Evolutionary conservation across 2,329 filamentous ascomycete species (phyloP).

Genomic region (Fusarium aywerte): DNA sequence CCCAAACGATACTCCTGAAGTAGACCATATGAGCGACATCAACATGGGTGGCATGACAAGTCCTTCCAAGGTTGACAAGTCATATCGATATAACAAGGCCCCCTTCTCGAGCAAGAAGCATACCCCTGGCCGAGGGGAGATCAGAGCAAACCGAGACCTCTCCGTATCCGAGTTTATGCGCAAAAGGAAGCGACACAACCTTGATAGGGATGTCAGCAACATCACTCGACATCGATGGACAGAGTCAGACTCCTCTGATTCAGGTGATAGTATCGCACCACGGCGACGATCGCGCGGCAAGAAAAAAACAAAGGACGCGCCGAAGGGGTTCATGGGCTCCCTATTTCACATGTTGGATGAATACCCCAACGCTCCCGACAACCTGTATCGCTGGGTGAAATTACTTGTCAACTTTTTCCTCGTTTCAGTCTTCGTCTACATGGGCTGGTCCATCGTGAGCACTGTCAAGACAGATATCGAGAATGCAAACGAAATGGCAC

Average conservation of each 20-base stretch:
- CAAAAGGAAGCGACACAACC: slow-evolving; percentile 64
- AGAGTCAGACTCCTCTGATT: slow-evolving; percentile 61
- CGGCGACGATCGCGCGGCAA: slow-evolving; percentile 42
- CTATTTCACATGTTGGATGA: slow-evolving; percentile 65
- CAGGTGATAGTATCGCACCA: slow-evolving; percentile 52
- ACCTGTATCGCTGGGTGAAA: slow-evolving; percentile 69
- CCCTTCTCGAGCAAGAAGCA: slow-evolving; percentile 54
- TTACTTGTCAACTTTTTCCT: slow-evolving; percentile 72
- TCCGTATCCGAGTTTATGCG: slow-evolving; percentile 59
- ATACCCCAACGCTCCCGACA: slow-evolving; percentile 68
- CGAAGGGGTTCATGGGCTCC: slow-evolving; percentile 52
- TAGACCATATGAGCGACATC: slow-evolving; percentile 58
- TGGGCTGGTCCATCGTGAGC: slow-evolving; percentile 74
- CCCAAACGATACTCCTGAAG: slow-evolving; percentile 63
- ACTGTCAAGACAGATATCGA: slow-evolving; percentile 80
- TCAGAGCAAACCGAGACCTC: slow-evolving; percentile 59
- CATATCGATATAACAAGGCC: slow-evolving; percentile 57
- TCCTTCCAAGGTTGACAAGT: slow-evolving; percentile 59
- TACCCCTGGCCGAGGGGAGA: slow-evolving; percentile 71
- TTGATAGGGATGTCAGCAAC: slow-evolving; percentile 64
- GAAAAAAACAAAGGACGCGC: slow-evolving; percentile 37
- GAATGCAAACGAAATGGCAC: slow-evolving; percentile 74
- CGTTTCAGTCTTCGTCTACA: slow-evolving; percentile 66
- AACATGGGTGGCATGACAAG: slow-evolving; percentile 58
- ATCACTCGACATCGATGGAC: slow-evolving; percentile 59